Conservation (phyloP, 495 filamentous ascomycete species). For the Hypoxylon cercidicola region DNA sequence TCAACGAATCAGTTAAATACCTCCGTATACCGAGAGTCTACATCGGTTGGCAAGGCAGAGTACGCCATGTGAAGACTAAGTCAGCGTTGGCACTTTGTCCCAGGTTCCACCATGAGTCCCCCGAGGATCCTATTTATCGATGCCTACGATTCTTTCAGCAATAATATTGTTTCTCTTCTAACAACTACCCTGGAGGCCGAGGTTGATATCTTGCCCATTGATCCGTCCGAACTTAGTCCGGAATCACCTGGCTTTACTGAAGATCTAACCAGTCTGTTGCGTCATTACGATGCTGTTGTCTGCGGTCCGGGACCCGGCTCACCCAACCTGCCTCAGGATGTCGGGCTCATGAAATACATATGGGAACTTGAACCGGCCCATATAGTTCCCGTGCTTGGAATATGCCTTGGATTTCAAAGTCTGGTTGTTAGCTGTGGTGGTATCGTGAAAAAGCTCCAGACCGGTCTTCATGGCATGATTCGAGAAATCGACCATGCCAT, state of each 20-base stretch:
- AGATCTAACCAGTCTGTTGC: constrained; percentile 58
- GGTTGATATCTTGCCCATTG: constrained; percentile 78
- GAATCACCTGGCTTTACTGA: constrained; percentile 28
- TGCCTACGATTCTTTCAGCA: constrained; percentile 94
- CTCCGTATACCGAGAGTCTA: constrained; percentile 3
- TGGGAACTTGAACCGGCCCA: constrained; percentile 72
- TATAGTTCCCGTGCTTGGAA: constrained; percentile 80
- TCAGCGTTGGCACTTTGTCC: constrained; percentile 18
- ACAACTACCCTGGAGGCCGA: constrained; percentile 69
- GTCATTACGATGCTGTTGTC: constrained; percentile 77
- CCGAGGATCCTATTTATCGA: constrained; percentile 84
- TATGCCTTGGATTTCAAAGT: constrained; percentile 94
- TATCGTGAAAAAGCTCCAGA: constrained; percentile 66
- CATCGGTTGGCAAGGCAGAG: not conserved
- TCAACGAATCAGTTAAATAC: constrained; percentile 33
- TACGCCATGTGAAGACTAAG: constrained; percentile 27
- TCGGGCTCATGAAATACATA: constrained; percentile 80
- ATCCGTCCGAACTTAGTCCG: constrained; percentile 57
- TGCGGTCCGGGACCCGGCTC: constrained; percentile 84
- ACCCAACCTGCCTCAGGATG: constrained; percentile 67
- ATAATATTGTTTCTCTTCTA: constrained; percentile 88
- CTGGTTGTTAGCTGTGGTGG: constrained; percentile 75
- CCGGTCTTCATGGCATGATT: constrained; percentile 85
- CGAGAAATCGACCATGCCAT: constrained; percentile 65
- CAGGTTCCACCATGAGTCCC: constrained; percentile 39